Evolutionary conservation across 306 rosid genomes (phyloP), one percentile per base, ranked within the genome.

Genomic region (Canavalia gladiata): DNA sequence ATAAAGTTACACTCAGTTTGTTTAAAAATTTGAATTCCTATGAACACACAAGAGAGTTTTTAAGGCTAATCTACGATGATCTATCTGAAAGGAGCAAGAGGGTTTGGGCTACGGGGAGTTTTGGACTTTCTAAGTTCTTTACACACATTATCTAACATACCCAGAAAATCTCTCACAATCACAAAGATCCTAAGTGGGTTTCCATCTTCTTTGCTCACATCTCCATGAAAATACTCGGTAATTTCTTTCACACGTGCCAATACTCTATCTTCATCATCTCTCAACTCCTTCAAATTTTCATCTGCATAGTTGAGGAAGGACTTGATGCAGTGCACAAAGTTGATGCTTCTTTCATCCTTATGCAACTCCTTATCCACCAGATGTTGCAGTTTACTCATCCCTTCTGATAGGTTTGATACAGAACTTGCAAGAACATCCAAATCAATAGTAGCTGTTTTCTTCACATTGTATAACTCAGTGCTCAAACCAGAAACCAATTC

Each of bases 121-220:
- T 85, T 89, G 33, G 83, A 84, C 70, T 78, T 89, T 83, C 98
- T 87, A 83, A 94, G 92, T 87, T 94, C 97, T 87, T 92, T 96
- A 83, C 97, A 96, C 10, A 96, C 97, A 85, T 89, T 85, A 81
- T 96, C 97, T 82, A 96, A 85, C 97, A 92, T 90, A 1, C 94
- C 93, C 81, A 96, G 52, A 83, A 96, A 96, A 75, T 96, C 99
- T 75, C 98, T 96, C 47, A 96, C 98, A 18, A 96, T 92, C 76
- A 96, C 97, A 84, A 96, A 96, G 7, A 96, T 96, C 73, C 97
- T 64, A 56, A 96, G 87, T 25, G 91, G 97, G 50, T 90, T 93
- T 0, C 76, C 90, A 62, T 96, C 99, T 51, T 96, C 99, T 87
- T 89, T 90, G 86, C 89, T 88, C 85, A 92, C 93, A 82, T 83